Conservation (phyloP, 441 rosid genomes). For the Caryocar brasiliense region DNA sequence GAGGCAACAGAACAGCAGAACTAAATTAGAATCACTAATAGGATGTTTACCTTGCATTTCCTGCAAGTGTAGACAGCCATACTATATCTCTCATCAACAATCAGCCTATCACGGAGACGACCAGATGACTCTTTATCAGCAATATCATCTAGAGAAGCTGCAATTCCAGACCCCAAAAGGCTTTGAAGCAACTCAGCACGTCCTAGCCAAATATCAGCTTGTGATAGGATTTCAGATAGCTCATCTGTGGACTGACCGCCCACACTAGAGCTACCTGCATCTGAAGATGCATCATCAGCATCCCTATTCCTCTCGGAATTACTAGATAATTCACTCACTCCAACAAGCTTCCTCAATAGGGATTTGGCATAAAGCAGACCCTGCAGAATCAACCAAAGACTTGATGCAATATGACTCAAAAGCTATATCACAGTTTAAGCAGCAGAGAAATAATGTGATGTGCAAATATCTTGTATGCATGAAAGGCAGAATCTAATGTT, state of each 20-base stretch:
- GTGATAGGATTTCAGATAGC: constrained; percentile 59
- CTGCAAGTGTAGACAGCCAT: constrained; percentile 97
- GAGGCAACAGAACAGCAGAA: constrained; percentile 9
- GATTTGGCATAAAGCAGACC: constrained; percentile 84
- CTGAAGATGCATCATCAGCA: constrained; percentile 80
- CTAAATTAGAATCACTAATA: constrained; percentile 13
- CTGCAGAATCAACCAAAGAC: constrained; percentile 33
- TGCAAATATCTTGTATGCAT: too few species aligned
- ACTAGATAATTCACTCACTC: constrained; percentile 44
- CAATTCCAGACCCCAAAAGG: constrained; percentile 92
- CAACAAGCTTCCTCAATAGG: constrained; percentile 67
- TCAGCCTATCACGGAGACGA: constrained; percentile 73
- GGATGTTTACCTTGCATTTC: constrained; percentile 85
- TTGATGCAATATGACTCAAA: constrained; percentile 1
- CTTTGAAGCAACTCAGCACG: constrained; percentile 97
- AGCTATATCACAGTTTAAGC: not conserved
- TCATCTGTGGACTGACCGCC: constrained; percentile 84
- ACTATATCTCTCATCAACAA: constrained; percentile 87
- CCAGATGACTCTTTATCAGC: constrained; percentile 86
- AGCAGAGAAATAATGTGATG: not conserved
- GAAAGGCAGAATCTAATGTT: not conserved
- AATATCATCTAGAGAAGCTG: constrained; percentile 92
- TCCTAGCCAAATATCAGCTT: constrained; percentile 78
- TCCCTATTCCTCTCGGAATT: constrained; percentile 69
- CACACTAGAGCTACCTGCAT: constrained; percentile 88